Evolutionary conservation across 129 eudicot species (phyloP).

Genomic region (Erigeron canadensis): DNA sequence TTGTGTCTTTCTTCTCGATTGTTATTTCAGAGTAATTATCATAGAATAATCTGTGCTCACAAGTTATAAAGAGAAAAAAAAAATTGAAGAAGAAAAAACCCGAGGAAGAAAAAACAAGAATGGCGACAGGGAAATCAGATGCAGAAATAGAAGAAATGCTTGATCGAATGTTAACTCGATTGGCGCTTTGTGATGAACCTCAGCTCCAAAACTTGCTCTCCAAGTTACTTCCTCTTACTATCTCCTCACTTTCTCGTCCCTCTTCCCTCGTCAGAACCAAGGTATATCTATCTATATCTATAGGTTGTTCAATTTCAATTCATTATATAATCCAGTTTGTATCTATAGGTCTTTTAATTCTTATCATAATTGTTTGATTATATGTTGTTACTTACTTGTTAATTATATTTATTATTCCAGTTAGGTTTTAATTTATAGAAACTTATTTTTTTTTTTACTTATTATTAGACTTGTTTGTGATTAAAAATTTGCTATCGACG

Average conservation of each 20-base stretch:
- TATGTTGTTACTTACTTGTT: too few relatives aligned
- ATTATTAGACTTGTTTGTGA: too few relatives aligned
- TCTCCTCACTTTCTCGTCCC: constrained; percentile 64
- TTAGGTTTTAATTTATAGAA: too few relatives aligned
- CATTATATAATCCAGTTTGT: background rate
- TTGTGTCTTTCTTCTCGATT: too few relatives aligned
- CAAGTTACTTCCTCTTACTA: constrained; percentile 86
- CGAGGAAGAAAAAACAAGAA: constrained; percentile 8
- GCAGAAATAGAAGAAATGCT: constrained; percentile 74
- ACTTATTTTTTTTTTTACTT: too few relatives aligned
- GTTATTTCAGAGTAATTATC: background rate
- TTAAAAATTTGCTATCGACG: too few relatives aligned
- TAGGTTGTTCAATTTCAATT: background rate
- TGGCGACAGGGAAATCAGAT: constrained; percentile 67
- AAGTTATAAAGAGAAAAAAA: background rate
- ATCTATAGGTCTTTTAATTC: too few relatives aligned
- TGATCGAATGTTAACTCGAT: constrained; percentile 93
- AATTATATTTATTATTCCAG: too few relatives aligned
- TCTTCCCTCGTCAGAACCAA: constrained; percentile 69
- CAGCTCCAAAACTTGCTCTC: constrained; percentile 77
- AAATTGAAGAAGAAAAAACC: background rate
- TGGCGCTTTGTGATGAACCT: constrained; percentile 91
- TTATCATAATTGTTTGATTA: too few relatives aligned
- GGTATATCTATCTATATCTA: constrained; percentile 28
- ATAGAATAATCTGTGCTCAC: background rate